A percentile compares a stretch with the other conserved stretches of the same genome.
phyloP scores from a whole-genome alignment of 306 rosid species.

The Leucaena leucocephala region DNA sequence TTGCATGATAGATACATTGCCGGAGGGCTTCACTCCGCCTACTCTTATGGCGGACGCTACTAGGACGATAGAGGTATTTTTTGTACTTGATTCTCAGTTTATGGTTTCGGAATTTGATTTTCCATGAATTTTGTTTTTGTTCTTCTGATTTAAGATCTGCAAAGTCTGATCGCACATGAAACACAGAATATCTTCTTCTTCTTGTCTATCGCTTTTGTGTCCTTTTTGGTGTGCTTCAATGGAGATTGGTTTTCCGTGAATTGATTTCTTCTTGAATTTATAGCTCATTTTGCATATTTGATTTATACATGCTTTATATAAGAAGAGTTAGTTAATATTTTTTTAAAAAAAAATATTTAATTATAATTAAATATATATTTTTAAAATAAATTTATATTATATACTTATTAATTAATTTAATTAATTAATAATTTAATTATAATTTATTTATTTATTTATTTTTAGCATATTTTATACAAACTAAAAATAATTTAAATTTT shows the following conservation, averaged over 20 bases:
- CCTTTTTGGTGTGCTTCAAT: neutral
- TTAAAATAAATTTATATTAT: too few species aligned
- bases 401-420: too few species aligned
- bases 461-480: too few species aligned
- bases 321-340: too few species aligned
- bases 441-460: too few species aligned
- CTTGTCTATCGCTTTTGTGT: neutral
- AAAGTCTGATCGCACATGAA: neutral
- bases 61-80: constrained; percentile 49
- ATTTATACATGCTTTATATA: neutral
- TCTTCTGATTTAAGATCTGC: neutral
- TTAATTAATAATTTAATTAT: too few species aligned
- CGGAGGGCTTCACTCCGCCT: constrained; percentile 60
- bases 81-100: neutral
- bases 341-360: too few species aligned
- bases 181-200: neutral
- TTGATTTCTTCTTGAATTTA: neutral
- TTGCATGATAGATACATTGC: constrained; percentile 50
- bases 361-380: too few species aligned
- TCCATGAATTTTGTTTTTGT: too few species aligned
- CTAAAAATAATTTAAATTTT: too few species aligned
- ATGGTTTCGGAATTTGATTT: neutral
- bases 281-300: neutral
- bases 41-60: constrained; percentile 50
- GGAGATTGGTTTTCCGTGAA: neutral